Base-by-base conservation (phyloP, 371 early-diverging fungal genomes). In the Fennellomyces sp. region DNA sequence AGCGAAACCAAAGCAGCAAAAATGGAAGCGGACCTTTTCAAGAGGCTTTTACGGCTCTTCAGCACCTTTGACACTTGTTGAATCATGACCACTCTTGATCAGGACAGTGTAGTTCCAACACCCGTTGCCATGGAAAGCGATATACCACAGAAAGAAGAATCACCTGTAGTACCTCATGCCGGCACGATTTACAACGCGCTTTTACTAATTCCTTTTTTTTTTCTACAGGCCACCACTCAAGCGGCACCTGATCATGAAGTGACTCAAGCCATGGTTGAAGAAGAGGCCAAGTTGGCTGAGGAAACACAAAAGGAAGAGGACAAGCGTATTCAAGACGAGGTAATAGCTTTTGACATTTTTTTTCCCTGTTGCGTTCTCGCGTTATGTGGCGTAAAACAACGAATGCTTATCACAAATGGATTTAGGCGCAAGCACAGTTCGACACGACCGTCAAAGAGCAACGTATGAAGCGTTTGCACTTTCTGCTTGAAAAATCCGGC, bases 401-500 rank as follows among this genome's bases (percentile, higher is more conserved):
- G 45, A 45, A 23, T 45, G 21, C 28, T 19, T 45, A 17, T 33
- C 12, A 25, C 19, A 5, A 12, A 17, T 54, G 39, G 12, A 23
- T 41, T 12, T 63, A 88, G 88, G 86, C 86, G 31, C 75, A 84
- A 52, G 68, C 71, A 13, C 84, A 84, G 64, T 86, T 81, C 55
- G 81, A 82, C 54, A 73, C 70, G 0, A 74, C 82, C 10, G 84
- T 87, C 45, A 85, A 88, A 36, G 76, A 82, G 47, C 87, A 91
- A 66, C 83, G 92, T 28, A 77, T 88, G 64, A 88, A 91, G 60
- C 88, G 93, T 35, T 70, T 94, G 15, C 80, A 89, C 65, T 91
- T 92, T 65, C 80, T 95, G 61, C 72, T 95, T 15, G 90, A 92
- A 63, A 88, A 88, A 55, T 93, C 94, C 0, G 83, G 93, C 4